Evolutionary conservation across 2,329 filamentous ascomycete species (phyloP).

Genomic region (Fusarium setosum): DNA sequence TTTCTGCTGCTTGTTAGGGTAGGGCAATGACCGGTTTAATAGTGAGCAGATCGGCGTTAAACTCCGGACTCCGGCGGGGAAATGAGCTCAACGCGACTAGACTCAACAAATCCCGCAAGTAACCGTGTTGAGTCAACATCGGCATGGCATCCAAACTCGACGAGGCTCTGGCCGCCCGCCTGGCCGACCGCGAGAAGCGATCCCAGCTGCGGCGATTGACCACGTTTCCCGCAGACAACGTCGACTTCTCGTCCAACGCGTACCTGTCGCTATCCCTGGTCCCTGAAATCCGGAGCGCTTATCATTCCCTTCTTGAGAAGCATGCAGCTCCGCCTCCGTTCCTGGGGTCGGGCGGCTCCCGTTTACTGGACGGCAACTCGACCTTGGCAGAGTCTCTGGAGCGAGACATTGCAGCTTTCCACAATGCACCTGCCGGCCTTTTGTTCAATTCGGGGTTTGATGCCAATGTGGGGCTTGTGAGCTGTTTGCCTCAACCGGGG

Average conservation of each 20-base stretch:
- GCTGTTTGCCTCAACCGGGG: constrained; percentile 67
- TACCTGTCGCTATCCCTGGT: constrained; percentile 79
- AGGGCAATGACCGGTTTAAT: constrained; percentile 20
- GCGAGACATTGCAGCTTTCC: constrained; percentile 58
- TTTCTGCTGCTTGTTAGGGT: neutral
- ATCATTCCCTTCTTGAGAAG: constrained; percentile 57
- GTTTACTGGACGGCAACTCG: constrained; percentile 64
- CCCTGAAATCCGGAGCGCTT: constrained; percentile 68
- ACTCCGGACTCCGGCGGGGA: constrained; percentile 8
- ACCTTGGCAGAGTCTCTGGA: constrained; percentile 58
- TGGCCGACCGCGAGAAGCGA: constrained; percentile 45
- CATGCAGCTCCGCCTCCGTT: constrained; percentile 34
- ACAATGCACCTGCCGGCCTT: constrained; percentile 57
- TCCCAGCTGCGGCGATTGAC: constrained; percentile 58
- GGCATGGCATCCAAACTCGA: constrained; percentile 42
- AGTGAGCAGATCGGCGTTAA: constrained; percentile 3
- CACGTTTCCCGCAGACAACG: constrained; percentile 72
- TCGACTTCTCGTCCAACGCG: constrained; percentile 83
- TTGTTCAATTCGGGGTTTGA: constrained; percentile 73
- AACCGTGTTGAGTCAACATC: neutral
- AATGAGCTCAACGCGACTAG: constrained; percentile 14
- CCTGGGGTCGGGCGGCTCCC: constrained; percentile 64
- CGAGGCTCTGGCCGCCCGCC: constrained; percentile 38
- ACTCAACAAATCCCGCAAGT: constrained; percentile 27
- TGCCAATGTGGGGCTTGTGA: constrained; percentile 73